Base-by-base conservation (phyloP, 345 rosid genomes). In the Punica granatum region DNA sequence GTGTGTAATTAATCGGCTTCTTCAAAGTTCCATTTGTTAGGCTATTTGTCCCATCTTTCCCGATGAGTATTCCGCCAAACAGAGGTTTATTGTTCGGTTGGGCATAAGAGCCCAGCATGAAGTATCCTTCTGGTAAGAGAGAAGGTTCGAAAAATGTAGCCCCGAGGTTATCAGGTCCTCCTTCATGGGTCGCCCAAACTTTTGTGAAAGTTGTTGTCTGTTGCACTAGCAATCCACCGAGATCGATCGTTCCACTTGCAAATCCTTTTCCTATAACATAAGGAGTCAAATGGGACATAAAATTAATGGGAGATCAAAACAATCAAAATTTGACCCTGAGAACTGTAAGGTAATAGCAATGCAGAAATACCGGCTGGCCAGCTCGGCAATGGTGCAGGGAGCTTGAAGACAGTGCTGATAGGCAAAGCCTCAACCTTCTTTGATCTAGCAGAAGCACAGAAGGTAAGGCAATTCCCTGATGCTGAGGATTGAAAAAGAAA, bases 351-450 rank as follows among this genome's bases (percentile, higher is more conserved):
- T 12, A 14, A 26, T 11, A 13, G 18, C 18, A 54, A 25, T 2
- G 32, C 1, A 70, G 60, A 39, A 44, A 23, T 68, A 84, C 92
- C 88, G 69, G 74, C 76, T 37, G 89, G 74, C 71, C 81, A 87
- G 54, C 74, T 65, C 26, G 89, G 94, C 61, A 88, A 37, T 1
- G 92, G 82, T 63, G 90, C 70, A 0, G 97, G 93, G 70, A 86
- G 82, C 70, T 75, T 82, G 82, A 88, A 88, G 48, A 77, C 6
- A 56, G 83, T 75, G 3, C 80, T 84, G 21, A 85, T 80, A 1
- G 93, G 88, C 65, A 78, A 71, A 61, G 79, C 69, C 65, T 67
- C 42, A 43, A 14, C 65, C 69, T 69, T 80, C n/a, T 79, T 71
- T 60, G 65, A 61, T 31, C 51, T 73, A 35, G 63, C 14, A 49